These are phyloP conservation scores for Decorospora gaudefroyi DNA, from an alignment of 2,329 filamentous ascomycete species.

Conservation along the genomic window DNA sequence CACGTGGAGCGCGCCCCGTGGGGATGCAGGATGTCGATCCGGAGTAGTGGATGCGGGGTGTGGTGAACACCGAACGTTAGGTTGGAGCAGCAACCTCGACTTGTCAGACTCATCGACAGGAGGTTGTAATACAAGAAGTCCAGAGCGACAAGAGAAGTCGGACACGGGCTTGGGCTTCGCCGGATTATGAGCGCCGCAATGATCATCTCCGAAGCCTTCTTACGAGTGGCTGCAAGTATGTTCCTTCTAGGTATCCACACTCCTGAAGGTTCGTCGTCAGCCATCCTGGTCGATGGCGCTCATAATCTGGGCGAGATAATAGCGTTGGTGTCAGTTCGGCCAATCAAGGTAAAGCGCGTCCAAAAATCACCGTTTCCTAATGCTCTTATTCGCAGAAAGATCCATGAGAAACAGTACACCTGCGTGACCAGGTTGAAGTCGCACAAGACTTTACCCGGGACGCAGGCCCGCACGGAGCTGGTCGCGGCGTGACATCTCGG, in stretches of 20 bases:
- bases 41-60: conserved; percentile 1
- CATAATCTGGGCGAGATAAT: conserved; percentile 19
- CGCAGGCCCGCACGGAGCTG: conserved; percentile 35
- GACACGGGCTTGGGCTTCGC: conserved; percentile 15
- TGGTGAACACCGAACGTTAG: neutral
- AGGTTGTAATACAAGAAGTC: neutral
- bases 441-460: conserved; percentile 38
- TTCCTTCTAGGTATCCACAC: conserved; percentile 15
- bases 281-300: conserved; percentile 16
- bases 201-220: conserved; percentile 13
- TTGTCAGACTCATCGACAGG: neutral
- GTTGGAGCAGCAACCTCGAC: neutral
- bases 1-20: conserved; percentile 4
- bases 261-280: conserved; percentile 14
- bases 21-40: conserved; percentile 3
- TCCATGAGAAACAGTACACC: conserved; percentile 11
- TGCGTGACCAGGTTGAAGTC: conserved; percentile 21
- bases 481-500: conserved; percentile 22
- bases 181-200: conserved; percentile 19
- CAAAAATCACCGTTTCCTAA: conserved; percentile 6
- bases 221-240: conserved; percentile 19
- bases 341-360: conserved; percentile 26
- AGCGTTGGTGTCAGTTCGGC: conserved; percentile 24
- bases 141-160: conserved; percentile 1
- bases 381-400: conserved; percentile 25